These are phyloP conservation scores for Rutstroemia sydowiana DNA, from an alignment of 2,329 filamentous ascomycete species.

Conservation along the genomic window DNA sequence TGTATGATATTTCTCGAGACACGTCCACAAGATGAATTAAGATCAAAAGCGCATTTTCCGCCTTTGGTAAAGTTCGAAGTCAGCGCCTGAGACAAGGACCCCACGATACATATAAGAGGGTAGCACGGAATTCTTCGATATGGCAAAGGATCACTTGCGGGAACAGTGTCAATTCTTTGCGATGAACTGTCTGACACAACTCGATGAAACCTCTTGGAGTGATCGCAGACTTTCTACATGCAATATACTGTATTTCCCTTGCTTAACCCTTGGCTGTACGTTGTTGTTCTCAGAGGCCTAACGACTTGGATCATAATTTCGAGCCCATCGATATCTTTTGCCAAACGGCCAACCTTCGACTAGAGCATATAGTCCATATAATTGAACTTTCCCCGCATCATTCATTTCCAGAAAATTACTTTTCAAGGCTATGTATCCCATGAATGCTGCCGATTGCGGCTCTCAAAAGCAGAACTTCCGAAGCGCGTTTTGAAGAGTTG, in stretches of 20 bases:
- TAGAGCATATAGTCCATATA: too few species aligned
- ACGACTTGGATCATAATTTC: slow-evolving; percentile 18
- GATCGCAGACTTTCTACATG: slow-evolving; percentile 19
- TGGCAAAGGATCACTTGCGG: slow-evolving; percentile 12
- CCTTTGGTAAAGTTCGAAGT: background rate
- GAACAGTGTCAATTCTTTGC: slow-evolving; percentile 13
- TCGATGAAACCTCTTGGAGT: slow-evolving; percentile 15
- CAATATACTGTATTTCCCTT: slow-evolving; percentile 20
- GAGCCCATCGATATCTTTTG: slow-evolving; percentile 19
- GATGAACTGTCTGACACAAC: background rate
- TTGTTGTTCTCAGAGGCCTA: slow-evolving; percentile 17
- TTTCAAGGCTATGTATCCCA: slow-evolving; percentile 18
- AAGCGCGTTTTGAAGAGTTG: slow-evolving; percentile 18
- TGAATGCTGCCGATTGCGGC: slow-evolving; percentile 15
- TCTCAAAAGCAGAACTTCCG: slow-evolving; percentile 19
- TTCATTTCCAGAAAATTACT: slow-evolving; percentile 21
- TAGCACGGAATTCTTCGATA: background rate
- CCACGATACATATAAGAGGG: background rate
- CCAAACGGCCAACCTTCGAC: slow-evolving; percentile 17
- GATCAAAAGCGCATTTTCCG: too few species aligned
- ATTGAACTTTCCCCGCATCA: slow-evolving; percentile 19
- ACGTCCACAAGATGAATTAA: too few species aligned
- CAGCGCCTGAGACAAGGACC: background rate
- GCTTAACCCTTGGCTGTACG: slow-evolving; percentile 9
- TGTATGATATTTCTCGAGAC: too few species aligned